phyloP scores from a whole-genome alignment of 1,139 yeast species.

The Kodamaea plutei region DNA sequence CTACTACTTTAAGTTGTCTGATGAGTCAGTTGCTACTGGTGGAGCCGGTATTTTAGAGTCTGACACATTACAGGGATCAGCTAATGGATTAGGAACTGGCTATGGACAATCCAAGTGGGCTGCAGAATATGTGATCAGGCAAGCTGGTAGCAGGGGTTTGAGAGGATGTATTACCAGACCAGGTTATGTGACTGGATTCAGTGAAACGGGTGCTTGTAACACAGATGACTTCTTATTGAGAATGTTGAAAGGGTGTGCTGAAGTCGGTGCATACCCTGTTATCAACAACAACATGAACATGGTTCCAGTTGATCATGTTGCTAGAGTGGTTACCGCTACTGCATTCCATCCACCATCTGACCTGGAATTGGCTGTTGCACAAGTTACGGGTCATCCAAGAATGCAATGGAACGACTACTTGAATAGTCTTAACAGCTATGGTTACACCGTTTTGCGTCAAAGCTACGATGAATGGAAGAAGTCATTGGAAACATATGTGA shows the following conservation, averaged over 20 bases:
- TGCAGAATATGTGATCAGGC: slow-evolving; percentile 82
- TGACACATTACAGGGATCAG: slow-evolving; percentile 79
- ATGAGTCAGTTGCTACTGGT: slow-evolving; percentile 60
- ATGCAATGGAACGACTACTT: slow-evolving; percentile 73
- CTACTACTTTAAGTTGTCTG: slow-evolving; percentile 74
- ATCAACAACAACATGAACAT: slow-evolving; percentile 85
- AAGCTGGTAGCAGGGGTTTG: slow-evolving; percentile 83
- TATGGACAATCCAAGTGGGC: slow-evolving; percentile 99
- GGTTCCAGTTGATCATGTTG: slow-evolving; percentile 98
- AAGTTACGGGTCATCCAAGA: slow-evolving; percentile 97
- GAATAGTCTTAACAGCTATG: slow-evolving; percentile 60
- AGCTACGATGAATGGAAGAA: slow-evolving; percentile 80
- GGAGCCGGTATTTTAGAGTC: slow-evolving; percentile 71
- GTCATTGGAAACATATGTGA: slow-evolving; percentile 70
- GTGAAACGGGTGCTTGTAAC: slow-evolving; percentile 80
- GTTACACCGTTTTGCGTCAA: slow-evolving; percentile 59
- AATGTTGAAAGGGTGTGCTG: slow-evolving; percentile 91
- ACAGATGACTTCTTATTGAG: slow-evolving; percentile 94
- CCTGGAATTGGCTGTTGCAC: slow-evolving; percentile 66
- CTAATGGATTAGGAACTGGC: slow-evolving; percentile 80
- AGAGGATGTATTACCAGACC: slow-evolving; percentile 90
- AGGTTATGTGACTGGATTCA: slow-evolving; percentile 90
- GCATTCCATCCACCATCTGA: slow-evolving; percentile 69
- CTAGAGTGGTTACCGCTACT: slow-evolving; percentile 81
- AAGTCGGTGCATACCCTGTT: slow-evolving; percentile 80